Base-by-base conservation (phyloP, 1,139 yeast species). In the Williopsis jadinii region DNA sequence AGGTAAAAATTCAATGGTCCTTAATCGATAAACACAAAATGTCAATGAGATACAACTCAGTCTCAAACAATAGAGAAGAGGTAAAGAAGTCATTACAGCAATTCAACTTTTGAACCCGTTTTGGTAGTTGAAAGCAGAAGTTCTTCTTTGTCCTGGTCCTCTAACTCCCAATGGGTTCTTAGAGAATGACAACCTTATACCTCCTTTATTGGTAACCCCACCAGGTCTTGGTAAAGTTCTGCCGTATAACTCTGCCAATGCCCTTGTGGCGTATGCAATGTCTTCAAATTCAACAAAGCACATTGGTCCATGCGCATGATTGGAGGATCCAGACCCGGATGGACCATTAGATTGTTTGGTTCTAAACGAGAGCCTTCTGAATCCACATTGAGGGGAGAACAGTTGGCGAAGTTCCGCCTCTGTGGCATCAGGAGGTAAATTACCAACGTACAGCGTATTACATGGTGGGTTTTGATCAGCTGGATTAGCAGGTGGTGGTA, bases 401-500 rank as follows among this genome's bases (percentile, higher is more conserved):
- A 92, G 67, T 28, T 86, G 81, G 52, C 96, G 79, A 51, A 92
- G 74, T 62, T 92, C 98, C 45, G 84, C 85, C 60, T 92, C 98
- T 3, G 95, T 82, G 3, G 97, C 95, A 67, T 92, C 97, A 10
- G 96, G 96, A 3, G 98, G 98, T 54, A 92, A 72, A 60, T 92
- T 92, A 19, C 98, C 98, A 40, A 92, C 98, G 56, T 92, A 92
- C 44, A 92, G 70, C 0, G 98, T 92, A 61, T 92, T 92, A 67
- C 98, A 92, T 8, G 98, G 98, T 9, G 98, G 98, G 58, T 92
- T 92, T 64, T 92, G 98, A 63, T 92, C 98, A 3, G 98, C 98
- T 1, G 98, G 98, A 55, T 92, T 92, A 3, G 96, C 96, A 4
- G 97, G 97, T 2, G 97, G 96, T 31, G 96, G 90, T 24, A 90